Conservation (phyloP, 1,284 basidiomycete genomes). For the Pseudozyma sp. region DNA sequence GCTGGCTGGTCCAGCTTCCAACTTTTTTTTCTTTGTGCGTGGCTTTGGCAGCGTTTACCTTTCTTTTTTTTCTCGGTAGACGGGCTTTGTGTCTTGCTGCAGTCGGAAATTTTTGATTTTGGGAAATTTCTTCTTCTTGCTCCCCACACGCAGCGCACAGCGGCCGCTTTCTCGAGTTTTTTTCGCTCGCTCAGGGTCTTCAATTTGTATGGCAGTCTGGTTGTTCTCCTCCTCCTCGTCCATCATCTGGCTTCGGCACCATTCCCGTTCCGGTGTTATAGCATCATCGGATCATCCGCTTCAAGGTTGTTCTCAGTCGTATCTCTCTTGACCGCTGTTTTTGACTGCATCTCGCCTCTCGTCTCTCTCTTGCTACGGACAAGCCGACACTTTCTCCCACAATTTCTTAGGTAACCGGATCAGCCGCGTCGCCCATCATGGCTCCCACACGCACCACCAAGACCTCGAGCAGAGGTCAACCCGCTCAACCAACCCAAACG, state of each 20-base stretch:
- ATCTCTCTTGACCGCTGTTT: no score
- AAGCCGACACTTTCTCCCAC: background rate
- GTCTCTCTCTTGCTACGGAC: no score
- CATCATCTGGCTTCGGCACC: background rate
- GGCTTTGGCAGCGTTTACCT: background rate
- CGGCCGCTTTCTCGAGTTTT: no score
- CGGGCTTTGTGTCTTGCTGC: conserved; percentile 9
- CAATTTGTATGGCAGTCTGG: no score
- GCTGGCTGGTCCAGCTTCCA: conserved; percentile 1
- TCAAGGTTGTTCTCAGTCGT: no score
- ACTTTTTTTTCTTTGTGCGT: background rate
- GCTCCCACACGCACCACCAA: conserved; percentile 36
- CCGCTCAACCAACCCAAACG: conserved; percentile 73
- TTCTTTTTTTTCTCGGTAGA: conserved; percentile 18
- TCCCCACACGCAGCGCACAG: background rate
- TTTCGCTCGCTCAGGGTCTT: no score
- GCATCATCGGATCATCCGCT: no score
- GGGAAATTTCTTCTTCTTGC: conserved; percentile 14
- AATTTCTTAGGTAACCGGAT: no score
- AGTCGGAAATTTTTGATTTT: conserved; percentile 15
- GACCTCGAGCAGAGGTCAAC: conserved; percentile 32
- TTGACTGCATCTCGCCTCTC: no score
- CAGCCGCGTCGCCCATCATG: conserved; percentile 15
- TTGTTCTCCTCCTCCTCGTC: conserved; percentile 4
- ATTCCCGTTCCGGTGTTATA: background rate